Percentiles rank a stretch among this genome's conserved stretches.
Evolutionary conservation across 345 rosid genomes (phyloP).

Genomic region (Abelmoschus esculentus): DNA sequence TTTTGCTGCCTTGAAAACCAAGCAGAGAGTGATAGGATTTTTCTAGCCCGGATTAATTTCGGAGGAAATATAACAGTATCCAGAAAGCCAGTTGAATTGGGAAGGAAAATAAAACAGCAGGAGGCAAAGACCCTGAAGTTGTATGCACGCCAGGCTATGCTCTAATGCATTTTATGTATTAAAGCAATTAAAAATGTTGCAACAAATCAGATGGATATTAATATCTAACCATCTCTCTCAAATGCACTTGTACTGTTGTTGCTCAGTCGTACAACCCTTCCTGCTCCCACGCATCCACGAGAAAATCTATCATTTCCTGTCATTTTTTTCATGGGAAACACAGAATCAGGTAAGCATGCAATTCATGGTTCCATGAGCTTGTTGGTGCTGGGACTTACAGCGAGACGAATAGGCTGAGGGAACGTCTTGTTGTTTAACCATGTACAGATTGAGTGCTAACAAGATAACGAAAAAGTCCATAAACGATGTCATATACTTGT

Average conservation of each 20-base stretch:
- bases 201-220: neutral
- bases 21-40: neutral
- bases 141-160: neutral
- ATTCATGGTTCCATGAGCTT: neutral
- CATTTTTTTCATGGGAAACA: neutral
- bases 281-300: slow-evolving; percentile 87
- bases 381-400: slow-evolving; percentile 39
- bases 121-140: neutral
- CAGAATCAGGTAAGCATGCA: neutral
- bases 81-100: neutral
- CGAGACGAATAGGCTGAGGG: slow-evolving; percentile 55
- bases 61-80: neutral
- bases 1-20: neutral
- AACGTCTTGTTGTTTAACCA: slow-evolving; percentile 48
- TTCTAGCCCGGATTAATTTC: too few relatives aligned
- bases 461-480: slow-evolving; percentile 24
- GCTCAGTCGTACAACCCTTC: slow-evolving; percentile 76
- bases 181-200: slow-evolving; percentile 1
- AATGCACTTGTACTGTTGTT: slow-evolving; percentile 3
- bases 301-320: slow-evolving; percentile 95
- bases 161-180: neutral
- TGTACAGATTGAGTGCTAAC: slow-evolving; percentile 29
- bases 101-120: neutral
- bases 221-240: slow-evolving; percentile 16
- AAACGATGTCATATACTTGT: slow-evolving; percentile 7